These are phyloP conservation scores for Aspergillus fructus DNA, from an alignment of 2,329 filamentous ascomycete genomes.

Conservation along the genomic window DNA sequence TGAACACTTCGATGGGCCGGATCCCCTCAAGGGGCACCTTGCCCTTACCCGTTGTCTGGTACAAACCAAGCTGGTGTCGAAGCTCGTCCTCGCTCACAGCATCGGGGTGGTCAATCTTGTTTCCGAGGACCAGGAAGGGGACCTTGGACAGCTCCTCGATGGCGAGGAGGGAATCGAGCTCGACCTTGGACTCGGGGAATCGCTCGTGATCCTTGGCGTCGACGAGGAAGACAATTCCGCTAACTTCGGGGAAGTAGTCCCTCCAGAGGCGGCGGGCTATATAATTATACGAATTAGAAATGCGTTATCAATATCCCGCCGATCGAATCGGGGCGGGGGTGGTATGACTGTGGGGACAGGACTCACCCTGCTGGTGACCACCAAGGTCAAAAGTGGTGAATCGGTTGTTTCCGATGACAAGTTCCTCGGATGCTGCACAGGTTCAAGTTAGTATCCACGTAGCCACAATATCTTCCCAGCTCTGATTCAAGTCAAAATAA, in stretches of 20 bases:
- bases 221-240: slow-evolving; percentile 95
- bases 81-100: slow-evolving; percentile 95
- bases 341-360: not conserved
- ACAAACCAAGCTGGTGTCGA: slow-evolving; percentile 85
- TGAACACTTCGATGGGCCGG: slow-evolving; percentile 93
- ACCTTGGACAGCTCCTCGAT: slow-evolving; percentile 98
- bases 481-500: slow-evolving; percentile 18
- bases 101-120: slow-evolving; percentile 99
- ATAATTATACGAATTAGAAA: not conserved
- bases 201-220: slow-evolving; percentile 97
- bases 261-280: slow-evolving; percentile 85
- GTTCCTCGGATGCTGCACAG: slow-evolving; percentile 75
- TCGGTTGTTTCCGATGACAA: slow-evolving; percentile 87
- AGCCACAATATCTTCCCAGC: not conserved
- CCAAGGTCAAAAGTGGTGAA: slow-evolving; percentile 95
- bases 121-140: slow-evolving; percentile 92
- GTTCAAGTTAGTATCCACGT: slow-evolving; percentile 10
- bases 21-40: slow-evolving; percentile 91
- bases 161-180: slow-evolving; percentile 89
- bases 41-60: slow-evolving; percentile 95
- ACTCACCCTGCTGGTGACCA: slow-evolving; percentile 82
- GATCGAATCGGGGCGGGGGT: not conserved
- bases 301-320: not conserved
- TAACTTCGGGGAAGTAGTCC: slow-evolving; percentile 95
- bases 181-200: slow-evolving; percentile 89